Percentiles rank a stretch among this genome's conserved stretches.
Evolutionary conservation across 441 rosid genomes (phyloP).

Genomic region (Biscutella laevigata): DNA sequence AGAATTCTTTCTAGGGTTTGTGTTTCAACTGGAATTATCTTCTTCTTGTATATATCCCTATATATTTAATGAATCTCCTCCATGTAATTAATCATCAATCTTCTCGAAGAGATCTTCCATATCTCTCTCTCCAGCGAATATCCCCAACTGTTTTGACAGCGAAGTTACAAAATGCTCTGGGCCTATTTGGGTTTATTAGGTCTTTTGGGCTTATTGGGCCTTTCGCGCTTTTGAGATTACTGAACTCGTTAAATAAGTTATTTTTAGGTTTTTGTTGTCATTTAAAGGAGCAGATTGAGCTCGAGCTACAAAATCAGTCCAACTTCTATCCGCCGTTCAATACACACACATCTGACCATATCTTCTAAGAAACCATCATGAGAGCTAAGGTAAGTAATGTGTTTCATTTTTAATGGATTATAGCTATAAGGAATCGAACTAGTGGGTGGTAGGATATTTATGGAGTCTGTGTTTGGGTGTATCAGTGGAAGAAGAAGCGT

Average conservation of each 20-base stretch:
- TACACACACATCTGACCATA: neutral
- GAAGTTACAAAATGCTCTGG: too few species aligned
- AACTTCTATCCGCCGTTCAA: slow-evolving; percentile 11
- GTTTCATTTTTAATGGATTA: neutral
- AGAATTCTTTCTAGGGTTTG: slow-evolving; percentile 6
- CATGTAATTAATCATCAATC: slow-evolving; percentile 1
- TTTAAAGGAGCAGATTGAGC: slow-evolving; percentile 4
- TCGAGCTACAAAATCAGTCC: fast-evolving
- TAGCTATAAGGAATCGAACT: neutral
- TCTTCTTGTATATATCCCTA: too few species aligned
- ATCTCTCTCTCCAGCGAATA: slow-evolving; percentile 1
- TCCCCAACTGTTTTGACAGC: too few species aligned
- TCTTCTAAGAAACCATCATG: slow-evolving; percentile 29
- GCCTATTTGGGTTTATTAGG: slow-evolving; percentile 1
- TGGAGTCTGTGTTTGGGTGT: neutral
- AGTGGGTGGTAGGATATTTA: neutral
- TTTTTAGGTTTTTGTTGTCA: neutral
- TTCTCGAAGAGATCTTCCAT: slow-evolving; percentile 16
- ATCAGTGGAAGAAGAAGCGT: slow-evolving; percentile 95
- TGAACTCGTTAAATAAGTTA: too few species aligned
- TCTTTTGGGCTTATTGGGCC: slow-evolving; percentile 15
- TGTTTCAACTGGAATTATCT: neutral
- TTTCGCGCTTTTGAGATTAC: too few species aligned
- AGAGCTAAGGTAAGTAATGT: slow-evolving; percentile 54
- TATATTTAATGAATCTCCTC: slow-evolving; percentile 9